A percentile compares a stretch with the other conserved stretches of the same genome.
These are phyloP conservation scores for Trypanosoma lewisi DNA, from an alignment of 208 protist genomes.

Conservation along the genomic window DNA sequence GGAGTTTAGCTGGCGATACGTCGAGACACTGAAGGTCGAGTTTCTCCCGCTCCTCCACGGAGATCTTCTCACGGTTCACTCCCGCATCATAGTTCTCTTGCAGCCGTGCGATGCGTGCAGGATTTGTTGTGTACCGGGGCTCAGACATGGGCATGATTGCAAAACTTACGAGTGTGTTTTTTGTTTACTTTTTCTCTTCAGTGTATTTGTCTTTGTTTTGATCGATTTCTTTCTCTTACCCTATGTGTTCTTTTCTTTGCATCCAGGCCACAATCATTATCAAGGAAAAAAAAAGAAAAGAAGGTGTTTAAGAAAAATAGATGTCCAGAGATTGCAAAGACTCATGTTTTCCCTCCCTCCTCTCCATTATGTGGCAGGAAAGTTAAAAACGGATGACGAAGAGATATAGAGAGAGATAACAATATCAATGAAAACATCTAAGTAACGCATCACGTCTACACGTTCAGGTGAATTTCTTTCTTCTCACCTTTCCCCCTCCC, in stretches of 20 bases:
- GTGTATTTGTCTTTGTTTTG: too few relatives aligned
- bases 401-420: background rate
- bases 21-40: slow-evolving; percentile 43
- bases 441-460: too few relatives aligned
- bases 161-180: background rate
- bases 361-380: too few relatives aligned
- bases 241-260: too few relatives aligned
- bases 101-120: slow-evolving; percentile 55
- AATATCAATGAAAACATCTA: background rate
- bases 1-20: slow-evolving; percentile 60
- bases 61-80: slow-evolving; percentile 56
- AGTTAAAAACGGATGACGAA: background rate
- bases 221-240: too few relatives aligned
- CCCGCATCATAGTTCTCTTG: slow-evolving; percentile 80
- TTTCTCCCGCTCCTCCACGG: slow-evolving; percentile 45
- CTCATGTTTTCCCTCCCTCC: too few relatives aligned
- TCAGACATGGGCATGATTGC: slow-evolving; percentile 50
- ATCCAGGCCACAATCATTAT: too few relatives aligned
- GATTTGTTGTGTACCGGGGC: slow-evolving; percentile 64
- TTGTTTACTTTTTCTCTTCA: too few relatives aligned
- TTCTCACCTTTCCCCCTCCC: too few relatives aligned
- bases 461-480: too few relatives aligned
- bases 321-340: too few relatives aligned
- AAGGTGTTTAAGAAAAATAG: background rate
- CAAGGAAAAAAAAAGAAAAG: background rate